Conservation (phyloP, 1,284 basidiomycete species). For the Tremellales sp. region DNA sequence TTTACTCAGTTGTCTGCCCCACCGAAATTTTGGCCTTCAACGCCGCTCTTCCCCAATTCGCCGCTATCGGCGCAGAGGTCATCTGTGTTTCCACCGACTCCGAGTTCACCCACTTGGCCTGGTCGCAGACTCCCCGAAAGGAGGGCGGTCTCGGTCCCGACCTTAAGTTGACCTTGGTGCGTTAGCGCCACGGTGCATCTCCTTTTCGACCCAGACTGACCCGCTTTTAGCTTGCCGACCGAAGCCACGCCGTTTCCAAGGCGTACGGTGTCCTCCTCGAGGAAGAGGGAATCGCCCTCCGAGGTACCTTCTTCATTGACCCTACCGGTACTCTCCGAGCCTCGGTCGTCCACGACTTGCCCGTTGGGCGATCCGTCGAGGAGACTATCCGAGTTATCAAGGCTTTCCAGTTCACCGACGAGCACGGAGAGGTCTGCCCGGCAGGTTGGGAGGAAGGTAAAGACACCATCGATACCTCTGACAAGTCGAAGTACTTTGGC, state of each 20-base stretch:
- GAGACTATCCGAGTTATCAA: slow-evolving; percentile 83
- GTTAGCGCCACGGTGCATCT: slow-evolving; percentile 1
- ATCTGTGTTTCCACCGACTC: slow-evolving; percentile 81
- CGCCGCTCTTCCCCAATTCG: slow-evolving; percentile 70
- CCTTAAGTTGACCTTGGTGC: slow-evolving; percentile 54
- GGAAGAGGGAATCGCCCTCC: slow-evolving; percentile 77
- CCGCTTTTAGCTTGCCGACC: slow-evolving; percentile 41
- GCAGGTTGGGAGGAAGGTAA: slow-evolving; percentile 64
- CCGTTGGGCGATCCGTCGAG: slow-evolving; percentile 84
- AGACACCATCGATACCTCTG: slow-evolving; percentile 45
- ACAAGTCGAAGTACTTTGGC: slow-evolving; percentile 70
- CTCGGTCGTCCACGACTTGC: slow-evolving; percentile 69
- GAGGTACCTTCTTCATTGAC: slow-evolving; percentile 85
- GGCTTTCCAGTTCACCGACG: slow-evolving; percentile 74
- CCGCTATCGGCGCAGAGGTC: slow-evolving; percentile 66
- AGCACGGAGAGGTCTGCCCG: slow-evolving; percentile 86
- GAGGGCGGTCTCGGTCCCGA: slow-evolving; percentile 83
- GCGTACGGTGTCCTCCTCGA: slow-evolving; percentile 82
- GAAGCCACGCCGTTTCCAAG: slow-evolving; percentile 49
- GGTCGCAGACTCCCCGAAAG: slow-evolving; percentile 72
- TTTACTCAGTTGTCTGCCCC: slow-evolving; percentile 68
- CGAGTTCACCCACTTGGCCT: slow-evolving; percentile 80
- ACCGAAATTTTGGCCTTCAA: slow-evolving; percentile 92
- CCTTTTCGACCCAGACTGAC: not conserved
- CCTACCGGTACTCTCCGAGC: slow-evolving; percentile 71